Base-by-base conservation (phyloP, 371 early-diverging fungal genomes). In the Mucor lusitanicus region DNA sequence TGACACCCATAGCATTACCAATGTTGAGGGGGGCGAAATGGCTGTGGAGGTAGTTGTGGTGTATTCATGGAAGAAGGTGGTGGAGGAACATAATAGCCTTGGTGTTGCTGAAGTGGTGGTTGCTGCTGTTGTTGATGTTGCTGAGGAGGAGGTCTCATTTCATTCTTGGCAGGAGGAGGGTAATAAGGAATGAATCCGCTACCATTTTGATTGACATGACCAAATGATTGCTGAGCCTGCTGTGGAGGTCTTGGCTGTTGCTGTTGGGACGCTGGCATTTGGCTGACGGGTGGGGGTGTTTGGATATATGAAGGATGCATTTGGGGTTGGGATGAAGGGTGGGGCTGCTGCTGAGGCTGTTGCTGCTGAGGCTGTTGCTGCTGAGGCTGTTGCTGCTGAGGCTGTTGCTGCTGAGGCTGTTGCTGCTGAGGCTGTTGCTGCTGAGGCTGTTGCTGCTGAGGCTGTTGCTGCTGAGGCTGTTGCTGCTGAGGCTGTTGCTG, bases 11-110 rank as follows among this genome's bases (percentile, higher is more conserved):
- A 35, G 2, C 12, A 12, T 57, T 15, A 64, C 44, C 58, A 57
- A 27, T 12, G 57, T 17, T 25, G 57, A 44, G 58, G 48, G 50
- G 63, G 54, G 6, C 33, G 56, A 28, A 46, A 57, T 3, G 61
- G 54, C 21, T 61, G 55, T 13, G 67, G 35, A 35, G 67, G 67
- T 9, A 60, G 6, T 13, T 61, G 62, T 42, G 63, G 64, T 39
- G 40, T 59, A 37, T 27, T 59, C 46, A 44, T 37, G 3, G 37
- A 46, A 23, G 53, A 11, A 59, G 66, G 59, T 4, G 68, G 69
- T 25, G 58, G 64, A 40, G 69, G 63, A 12, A 63, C 59, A 59
- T 50, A 59, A 32, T 56, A 46, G 1, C 42, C 39, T 48, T 55
- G 68, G 15, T 19, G 48, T 28, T 21, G 48, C 21, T 53, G 46